Evolutionary conservation across 2,329 filamentous ascomycete species (phyloP).

Genomic region (Talaromyces sp.): DNA sequence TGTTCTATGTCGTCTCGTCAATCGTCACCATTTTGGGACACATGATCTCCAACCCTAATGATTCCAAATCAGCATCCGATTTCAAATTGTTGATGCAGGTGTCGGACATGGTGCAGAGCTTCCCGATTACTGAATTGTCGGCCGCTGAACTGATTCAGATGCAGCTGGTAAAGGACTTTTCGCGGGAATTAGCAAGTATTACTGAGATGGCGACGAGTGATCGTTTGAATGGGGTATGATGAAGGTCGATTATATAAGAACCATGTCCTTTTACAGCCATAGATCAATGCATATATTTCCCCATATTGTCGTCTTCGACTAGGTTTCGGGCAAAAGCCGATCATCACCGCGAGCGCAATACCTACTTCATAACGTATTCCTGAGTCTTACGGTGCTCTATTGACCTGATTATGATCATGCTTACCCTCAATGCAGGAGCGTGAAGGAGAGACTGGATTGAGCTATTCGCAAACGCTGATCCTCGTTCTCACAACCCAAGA

Average conservation of each 20-base stretch:
- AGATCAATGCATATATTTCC: background rate
- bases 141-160: background rate
- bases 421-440: too few relatives aligned
- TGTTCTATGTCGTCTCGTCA: background rate
- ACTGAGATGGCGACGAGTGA: background rate
- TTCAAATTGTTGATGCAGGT: background rate
- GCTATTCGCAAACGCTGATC: too few relatives aligned
- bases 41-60: background rate
- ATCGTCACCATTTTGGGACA: background rate
- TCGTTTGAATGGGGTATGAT: background rate
- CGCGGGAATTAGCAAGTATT: background rate
- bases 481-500: too few relatives aligned
- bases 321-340: too few relatives aligned
- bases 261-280: too few relatives aligned
- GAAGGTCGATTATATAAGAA: too few relatives aligned
- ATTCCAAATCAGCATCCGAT: background rate
- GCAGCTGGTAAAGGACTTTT: constrained; percentile 7
- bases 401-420: too few relatives aligned
- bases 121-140: background rate
- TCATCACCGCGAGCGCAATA: too few relatives aligned
- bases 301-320: background rate
- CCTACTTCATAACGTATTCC: too few relatives aligned
- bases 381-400: too few relatives aligned
- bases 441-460: too few relatives aligned
- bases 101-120: background rate